phyloP scores from a whole-genome alignment of 129 eudicot genomes.

The Apium graveolens region DNA sequence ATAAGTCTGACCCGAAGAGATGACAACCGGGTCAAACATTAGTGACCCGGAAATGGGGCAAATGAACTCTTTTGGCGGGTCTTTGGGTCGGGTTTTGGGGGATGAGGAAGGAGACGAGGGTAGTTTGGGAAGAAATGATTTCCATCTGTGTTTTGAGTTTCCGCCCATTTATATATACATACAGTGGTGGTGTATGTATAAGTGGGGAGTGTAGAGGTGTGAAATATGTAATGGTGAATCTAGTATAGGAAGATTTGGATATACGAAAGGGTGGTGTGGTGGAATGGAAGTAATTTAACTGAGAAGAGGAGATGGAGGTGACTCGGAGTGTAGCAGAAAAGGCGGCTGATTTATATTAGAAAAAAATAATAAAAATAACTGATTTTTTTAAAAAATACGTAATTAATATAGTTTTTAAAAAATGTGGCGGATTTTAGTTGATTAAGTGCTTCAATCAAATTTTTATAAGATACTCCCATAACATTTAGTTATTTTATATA shows the following conservation, averaged over 20 bases:
- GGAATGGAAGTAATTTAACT: too few species aligned
- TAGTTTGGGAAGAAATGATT: constrained; percentile 29
- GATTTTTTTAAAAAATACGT: too few species aligned
- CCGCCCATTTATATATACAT: constrained; percentile 36
- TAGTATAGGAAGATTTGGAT: not conserved
- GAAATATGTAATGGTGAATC: not conserved
- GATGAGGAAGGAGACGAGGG: constrained; percentile 13
- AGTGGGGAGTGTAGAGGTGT: not conserved
- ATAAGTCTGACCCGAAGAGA: constrained; percentile 75
- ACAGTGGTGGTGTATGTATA: not conserved
- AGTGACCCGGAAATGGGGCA: constrained; percentile 68
- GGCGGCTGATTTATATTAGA: not conserved
- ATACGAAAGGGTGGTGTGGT: not conserved
- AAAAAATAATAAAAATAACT: too few species aligned
- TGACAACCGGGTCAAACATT: constrained; percentile 76
- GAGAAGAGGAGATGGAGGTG: not conserved
- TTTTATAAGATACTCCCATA: too few species aligned
- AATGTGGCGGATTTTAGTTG: too few species aligned
- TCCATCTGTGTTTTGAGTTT: constrained; percentile 43
- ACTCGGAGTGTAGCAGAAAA: not conserved
- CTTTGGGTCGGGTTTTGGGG: constrained; percentile 19
- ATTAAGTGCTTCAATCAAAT: too few species aligned
- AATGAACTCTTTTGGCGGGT: constrained; percentile 51
- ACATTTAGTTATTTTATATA: too few species aligned
- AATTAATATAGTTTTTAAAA: too few species aligned